Evolutionary conservation across 164 flowering plant species (phyloP), one percentile per base, ranked within the genome.

Genomic region (Brasenia schreberi): DNA sequence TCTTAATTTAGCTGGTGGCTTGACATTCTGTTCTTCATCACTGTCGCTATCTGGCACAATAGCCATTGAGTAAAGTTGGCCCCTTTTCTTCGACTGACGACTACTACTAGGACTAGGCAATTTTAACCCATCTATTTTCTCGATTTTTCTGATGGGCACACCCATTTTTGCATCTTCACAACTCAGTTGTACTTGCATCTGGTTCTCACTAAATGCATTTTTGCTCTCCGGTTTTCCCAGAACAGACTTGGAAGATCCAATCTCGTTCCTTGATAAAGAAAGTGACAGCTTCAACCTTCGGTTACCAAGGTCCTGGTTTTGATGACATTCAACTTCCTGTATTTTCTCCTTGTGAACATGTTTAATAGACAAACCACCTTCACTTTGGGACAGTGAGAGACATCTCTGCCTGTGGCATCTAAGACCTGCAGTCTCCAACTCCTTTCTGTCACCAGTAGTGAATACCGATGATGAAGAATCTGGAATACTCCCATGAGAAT

Each of bases 11-110:
- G 43, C 64, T 9, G 62, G 63, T 52, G 53, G 53, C 12, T 12
- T 45, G 6, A 39, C 67, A 14, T 64, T 64, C 19, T 6, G 67
- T 65, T 85, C 90, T 42, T 87, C 88, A 23, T 90, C 95, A 64
- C 93, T 89, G 71, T 90, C 92, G 72, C 97, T 90, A 70, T 86
- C 97, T 73, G 87, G 74, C 64, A 90, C 91, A 72, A 88, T 77
- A 43, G 81, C 72, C 0, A 68, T 63, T 12, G 80, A 82, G 58
- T 67, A 19, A 43, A 75, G 52, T 7, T 74, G 53, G 11, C 5
- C 53, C 5, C 12, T 45, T 45, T 45, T 45, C 27, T 23, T 45
- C 53, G 11, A 45, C 27, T 0, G 27, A 0, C 12, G 11, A 45
- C 53, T 5, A 60, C 10, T n/a, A 60, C 9, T 60, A 60, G 27